Base-by-base conservation (phyloP, 495 filamentous ascomycete genomes). In the Lasiosphaeria hispida region DNA sequence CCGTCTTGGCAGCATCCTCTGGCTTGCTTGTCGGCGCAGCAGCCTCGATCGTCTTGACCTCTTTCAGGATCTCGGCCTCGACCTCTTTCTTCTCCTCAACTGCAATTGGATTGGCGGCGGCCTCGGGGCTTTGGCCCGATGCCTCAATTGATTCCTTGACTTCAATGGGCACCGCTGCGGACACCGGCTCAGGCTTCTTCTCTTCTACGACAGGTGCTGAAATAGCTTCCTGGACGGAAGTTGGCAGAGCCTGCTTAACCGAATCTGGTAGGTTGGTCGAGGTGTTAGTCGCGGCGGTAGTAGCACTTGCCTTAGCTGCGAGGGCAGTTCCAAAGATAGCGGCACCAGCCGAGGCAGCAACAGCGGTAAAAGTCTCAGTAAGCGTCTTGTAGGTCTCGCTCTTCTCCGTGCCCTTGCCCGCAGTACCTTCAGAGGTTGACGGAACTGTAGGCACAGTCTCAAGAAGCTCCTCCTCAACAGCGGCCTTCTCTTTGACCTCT, bases 21-120 rank as follows among this genome's bases (percentile, higher is more conserved):
- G 44, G 15, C 45, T 63, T 40, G 44, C 82, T 94, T 93, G 67
- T 90, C 88, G 53, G 81, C 1, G 36, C 78, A 5, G 90, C 87
- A 3, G 81, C 81, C 50, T 80, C 79, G 30, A 69, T 62, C 4
- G 67, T 55, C 55, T 75, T 65, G 13, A 76, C 71, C 54, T 77
- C 63, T 54, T 80, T 73, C 48, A 85, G 73, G 2, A 91, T 73
- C 71, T 92, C 85, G 17, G 82, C 63, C 73, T 93, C 91, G 35
- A 90, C 76, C 14, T 80, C 85, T 68, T 83, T 84, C 83, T 96
- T 96, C 68, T 92, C 88, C 55, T 83, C 80, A 8, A 94, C 88
- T 4, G 83, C 84, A 41, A 80, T 79, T 13, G 80, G 73, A 69
- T 85, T 84, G 23, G 81, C 84, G 18, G 87, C 83, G 14, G 89